Conservation (phyloP, 257 asterid genomes). For the Datura wrightii region DNA sequence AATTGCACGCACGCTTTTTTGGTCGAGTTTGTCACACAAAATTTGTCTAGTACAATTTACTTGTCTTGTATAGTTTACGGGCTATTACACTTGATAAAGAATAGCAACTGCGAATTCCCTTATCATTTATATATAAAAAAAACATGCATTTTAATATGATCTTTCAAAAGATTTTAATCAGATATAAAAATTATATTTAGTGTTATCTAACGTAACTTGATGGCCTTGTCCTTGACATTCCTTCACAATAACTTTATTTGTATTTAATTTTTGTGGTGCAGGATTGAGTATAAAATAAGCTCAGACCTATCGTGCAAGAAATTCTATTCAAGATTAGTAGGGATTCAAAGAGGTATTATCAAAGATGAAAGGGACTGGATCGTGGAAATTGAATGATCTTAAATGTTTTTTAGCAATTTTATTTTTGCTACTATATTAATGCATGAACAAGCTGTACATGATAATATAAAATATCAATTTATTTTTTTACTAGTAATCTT, state of each 20-base stretch:
- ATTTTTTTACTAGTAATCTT: background rate
- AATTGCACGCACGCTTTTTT: too few species aligned
- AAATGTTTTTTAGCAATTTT: background rate
- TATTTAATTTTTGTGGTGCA: constrained; percentile 32
- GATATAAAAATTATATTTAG: background rate
- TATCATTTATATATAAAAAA: too few species aligned
- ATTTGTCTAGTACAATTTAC: too few species aligned
- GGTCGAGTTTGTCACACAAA: too few species aligned
- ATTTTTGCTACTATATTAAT: background rate
- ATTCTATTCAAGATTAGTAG: constrained; percentile 52
- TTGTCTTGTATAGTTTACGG: too few species aligned
- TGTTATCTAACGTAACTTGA: background rate
- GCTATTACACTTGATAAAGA: too few species aligned
- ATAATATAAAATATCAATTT: background rate
- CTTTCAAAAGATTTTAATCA: background rate
- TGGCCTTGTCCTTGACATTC: background rate
- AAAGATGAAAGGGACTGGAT: constrained; percentile 72
- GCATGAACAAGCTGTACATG: background rate
- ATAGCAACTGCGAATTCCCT: too few species aligned
- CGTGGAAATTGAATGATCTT: constrained; percentile 47
- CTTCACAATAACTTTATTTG: background rate
- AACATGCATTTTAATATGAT: background rate
- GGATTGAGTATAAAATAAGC: constrained; percentile 60
- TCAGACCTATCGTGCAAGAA: constrained; percentile 42
- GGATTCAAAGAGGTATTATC: constrained; percentile 62